Conservation (phyloP, 2,329 filamentous ascomycete species). For the Venturiaceae sp. region DNA sequence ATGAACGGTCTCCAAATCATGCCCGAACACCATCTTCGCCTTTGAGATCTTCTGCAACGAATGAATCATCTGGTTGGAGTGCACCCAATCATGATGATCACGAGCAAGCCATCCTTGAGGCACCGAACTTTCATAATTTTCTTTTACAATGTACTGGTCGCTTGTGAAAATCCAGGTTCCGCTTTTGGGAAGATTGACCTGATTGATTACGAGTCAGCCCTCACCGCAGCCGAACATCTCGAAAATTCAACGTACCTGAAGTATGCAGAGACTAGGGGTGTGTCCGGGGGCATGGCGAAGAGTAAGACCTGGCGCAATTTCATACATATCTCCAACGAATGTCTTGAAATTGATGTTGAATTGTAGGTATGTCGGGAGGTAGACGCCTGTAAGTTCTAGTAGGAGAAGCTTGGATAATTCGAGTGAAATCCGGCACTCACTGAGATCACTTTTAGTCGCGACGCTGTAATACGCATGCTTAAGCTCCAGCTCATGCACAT, state of each 20-base stretch:
- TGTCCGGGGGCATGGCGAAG: background rate
- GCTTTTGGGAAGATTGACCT: constrained; percentile 23
- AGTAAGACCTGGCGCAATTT: constrained; percentile 24
- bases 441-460: constrained; percentile 24
- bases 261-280: constrained; percentile 18
- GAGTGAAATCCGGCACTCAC: too few relatives aligned
- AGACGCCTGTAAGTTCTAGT: constrained; percentile 25
- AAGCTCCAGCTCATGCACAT: constrained; percentile 26
- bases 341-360: constrained; percentile 27
- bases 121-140: constrained; percentile 21
- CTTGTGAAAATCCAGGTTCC: constrained; percentile 28
- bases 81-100: constrained; percentile 16
- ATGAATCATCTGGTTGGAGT: constrained; percentile 21
- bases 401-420: too few relatives aligned
- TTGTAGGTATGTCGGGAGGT: constrained; percentile 25
- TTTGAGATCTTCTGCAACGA: constrained; percentile 16
- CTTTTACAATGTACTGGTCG: constrained; percentile 27
- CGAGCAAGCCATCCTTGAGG: constrained; percentile 24
- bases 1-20: constrained; percentile 20
- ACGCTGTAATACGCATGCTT: constrained; percentile 28
- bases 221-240: too few relatives aligned
- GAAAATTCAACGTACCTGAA: too few relatives aligned
- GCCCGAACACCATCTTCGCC: constrained; percentile 19
- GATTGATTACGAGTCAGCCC: too few relatives aligned
- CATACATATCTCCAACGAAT: constrained; percentile 21